These are phyloP conservation scores for Trichoderma sp. DNA, from an alignment of 2,329 filamentous ascomycete species.

Conservation along the genomic window DNA sequence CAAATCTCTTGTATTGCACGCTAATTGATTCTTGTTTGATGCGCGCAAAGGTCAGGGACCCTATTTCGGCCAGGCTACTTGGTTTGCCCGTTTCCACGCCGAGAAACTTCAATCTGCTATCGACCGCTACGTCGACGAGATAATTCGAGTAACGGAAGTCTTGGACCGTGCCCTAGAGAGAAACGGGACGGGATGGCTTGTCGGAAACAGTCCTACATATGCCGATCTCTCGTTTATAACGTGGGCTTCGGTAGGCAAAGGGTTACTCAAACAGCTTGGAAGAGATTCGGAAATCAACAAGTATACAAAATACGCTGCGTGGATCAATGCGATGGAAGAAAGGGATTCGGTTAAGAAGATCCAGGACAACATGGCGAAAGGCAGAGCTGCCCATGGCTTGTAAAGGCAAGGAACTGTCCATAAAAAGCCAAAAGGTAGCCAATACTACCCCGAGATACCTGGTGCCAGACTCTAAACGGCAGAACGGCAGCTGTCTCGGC, in stretches of 20 bases:
- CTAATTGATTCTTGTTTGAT: neutral
- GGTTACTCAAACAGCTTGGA: neutral
- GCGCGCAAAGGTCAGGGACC: neutral
- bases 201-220: neutral
- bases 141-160: neutral
- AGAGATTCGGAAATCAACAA: neutral
- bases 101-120: neutral
- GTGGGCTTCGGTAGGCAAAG: neutral
- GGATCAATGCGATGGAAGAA: neutral
- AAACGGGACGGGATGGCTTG: neutral
- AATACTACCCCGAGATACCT: too few relatives aligned
- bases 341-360: neutral
- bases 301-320: neutral
- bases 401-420: neutral
- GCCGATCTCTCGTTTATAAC: neutral
- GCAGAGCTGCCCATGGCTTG: neutral
- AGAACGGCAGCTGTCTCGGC: too few relatives aligned
- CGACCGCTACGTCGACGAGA: neutral
- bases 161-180: neutral
- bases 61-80: neutral
- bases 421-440: too few relatives aligned
- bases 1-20: neutral
- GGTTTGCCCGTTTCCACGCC: neutral
- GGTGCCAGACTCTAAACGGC: too few relatives aligned
- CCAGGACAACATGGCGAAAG: neutral